Evolutionary conservation across 73 alveolate species (phyloP).

Genomic region (Paramecium biaurelia): DNA sequence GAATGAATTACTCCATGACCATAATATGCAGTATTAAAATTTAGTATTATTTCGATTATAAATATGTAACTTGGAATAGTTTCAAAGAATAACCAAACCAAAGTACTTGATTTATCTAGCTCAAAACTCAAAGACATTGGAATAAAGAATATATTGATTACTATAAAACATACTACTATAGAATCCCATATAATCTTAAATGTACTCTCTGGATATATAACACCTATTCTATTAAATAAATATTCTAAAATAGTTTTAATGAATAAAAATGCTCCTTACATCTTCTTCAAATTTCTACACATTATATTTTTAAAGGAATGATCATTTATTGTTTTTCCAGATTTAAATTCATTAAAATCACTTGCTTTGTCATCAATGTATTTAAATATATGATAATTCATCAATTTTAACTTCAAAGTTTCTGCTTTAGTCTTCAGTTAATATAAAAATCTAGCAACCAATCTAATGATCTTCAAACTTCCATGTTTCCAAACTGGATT

Average conservation of each 20-base stretch:
- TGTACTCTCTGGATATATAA: constrained; percentile 29
- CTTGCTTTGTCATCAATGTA: background rate
- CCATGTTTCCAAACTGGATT: constrained; percentile 2
- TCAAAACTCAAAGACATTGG: constrained; percentile 45
- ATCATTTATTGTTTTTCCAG: background rate
- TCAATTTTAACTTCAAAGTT: background rate
- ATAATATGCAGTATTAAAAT: constrained; percentile 60
- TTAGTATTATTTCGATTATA: constrained; percentile 40
- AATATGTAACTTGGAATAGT: constrained; percentile 52
- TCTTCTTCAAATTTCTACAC: background rate
- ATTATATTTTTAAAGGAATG: background rate
- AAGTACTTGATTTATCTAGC: background rate
- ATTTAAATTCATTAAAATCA: background rate
- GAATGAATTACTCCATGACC: constrained; percentile 41
- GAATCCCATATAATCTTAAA: constrained; percentile 32
- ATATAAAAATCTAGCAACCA: constrained; percentile 30
- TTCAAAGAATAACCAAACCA: constrained; percentile 11
- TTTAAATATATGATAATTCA: background rate
- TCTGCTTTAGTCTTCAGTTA: constrained; percentile 24
- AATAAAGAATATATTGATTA: constrained; percentile 15
- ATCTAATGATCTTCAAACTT: background rate
- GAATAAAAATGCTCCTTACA: background rate
- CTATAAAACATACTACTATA: background rate
- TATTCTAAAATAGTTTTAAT: background rate
- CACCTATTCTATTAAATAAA: background rate